Evolutionary conservation across 768 basidiomycete species (phyloP).

Genomic region (Suillus alpinus): DNA sequence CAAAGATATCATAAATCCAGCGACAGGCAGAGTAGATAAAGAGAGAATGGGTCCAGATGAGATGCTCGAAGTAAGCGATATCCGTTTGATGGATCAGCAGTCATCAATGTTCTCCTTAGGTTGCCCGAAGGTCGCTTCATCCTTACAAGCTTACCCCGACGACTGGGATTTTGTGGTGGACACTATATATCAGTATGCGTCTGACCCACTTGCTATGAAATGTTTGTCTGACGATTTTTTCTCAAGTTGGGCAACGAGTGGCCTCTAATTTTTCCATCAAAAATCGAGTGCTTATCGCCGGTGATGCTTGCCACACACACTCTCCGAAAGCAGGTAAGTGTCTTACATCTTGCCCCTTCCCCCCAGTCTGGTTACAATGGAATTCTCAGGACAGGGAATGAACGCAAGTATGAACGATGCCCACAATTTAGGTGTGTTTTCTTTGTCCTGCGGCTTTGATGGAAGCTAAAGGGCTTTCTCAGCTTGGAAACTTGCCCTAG

Average conservation of each 20-base stretch:
- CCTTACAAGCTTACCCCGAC: conserved; percentile 37
- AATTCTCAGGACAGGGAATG: conserved; percentile 46
- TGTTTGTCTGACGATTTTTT: neutral
- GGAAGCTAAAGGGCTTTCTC: neutral
- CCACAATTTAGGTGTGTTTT: conserved; percentile 44
- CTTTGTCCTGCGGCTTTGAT: neutral
- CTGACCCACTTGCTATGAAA: neutral
- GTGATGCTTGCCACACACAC: conserved; percentile 51
- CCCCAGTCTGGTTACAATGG: conserved; percentile 12
- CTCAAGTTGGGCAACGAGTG: conserved; percentile 52
- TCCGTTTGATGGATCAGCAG: neutral
- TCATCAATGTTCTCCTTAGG: conserved; percentile 17
- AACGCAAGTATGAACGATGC: conserved; percentile 54
- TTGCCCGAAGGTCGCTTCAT: conserved; percentile 37
- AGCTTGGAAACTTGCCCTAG: conserved; percentile 55
- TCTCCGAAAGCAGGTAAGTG: conserved; percentile 40
- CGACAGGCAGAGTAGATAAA: conserved; percentile 42
- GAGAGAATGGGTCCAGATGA: conserved; percentile 34
- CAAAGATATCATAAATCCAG: conserved; percentile 32
- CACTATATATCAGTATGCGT: conserved; percentile 44
- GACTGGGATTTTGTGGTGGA: conserved; percentile 46
- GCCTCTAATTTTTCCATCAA: conserved; percentile 46
- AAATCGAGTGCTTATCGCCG: conserved; percentile 54
- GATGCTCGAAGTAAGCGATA: conserved; percentile 34
- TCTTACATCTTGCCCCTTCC: neutral